Evolutionary conservation across 108 stramenopile genomes (phyloP).

Genomic region (Schizochytrium sp.): DNA sequence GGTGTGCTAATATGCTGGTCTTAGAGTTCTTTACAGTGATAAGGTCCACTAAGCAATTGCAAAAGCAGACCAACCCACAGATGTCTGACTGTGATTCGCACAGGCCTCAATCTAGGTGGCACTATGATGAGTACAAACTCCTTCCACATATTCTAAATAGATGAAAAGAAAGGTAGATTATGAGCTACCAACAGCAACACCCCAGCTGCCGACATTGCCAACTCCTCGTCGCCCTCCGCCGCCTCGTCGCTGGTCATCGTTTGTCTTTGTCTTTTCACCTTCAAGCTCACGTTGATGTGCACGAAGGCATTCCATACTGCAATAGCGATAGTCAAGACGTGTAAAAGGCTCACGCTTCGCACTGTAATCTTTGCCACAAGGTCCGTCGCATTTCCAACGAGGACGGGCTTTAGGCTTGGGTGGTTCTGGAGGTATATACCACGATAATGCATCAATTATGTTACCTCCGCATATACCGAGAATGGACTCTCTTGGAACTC

Average conservation of each 20-base stretch:
- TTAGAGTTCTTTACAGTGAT: no score
- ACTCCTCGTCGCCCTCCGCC: slow-evolving; percentile 29
- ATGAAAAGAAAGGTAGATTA: no score
- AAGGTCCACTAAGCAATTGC: no score
- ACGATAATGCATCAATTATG: neutral
- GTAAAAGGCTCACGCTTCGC: slow-evolving; percentile 44
- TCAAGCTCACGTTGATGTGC: slow-evolving; percentile 36
- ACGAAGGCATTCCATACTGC: slow-evolving; percentile 46
- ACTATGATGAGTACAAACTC: no score
- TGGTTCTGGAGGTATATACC: neutral
- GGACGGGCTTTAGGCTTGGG: neutral
- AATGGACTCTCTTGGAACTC: neutral
- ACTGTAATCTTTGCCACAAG: slow-evolving; percentile 50
- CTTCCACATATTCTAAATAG: no score
- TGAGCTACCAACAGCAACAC: neutral
- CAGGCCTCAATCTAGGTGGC: no score
- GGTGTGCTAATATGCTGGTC: no score
- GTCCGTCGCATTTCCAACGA: slow-evolving; percentile 51
- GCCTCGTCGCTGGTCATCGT: slow-evolving; percentile 24
- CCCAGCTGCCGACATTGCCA: slow-evolving; percentile 53
- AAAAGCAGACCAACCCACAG: no score
- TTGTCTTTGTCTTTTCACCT: neutral
- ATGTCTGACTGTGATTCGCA: no score
- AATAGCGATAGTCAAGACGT: slow-evolving; percentile 34
- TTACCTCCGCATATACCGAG: neutral